phyloP scores from a whole-genome alignment of 1,139 yeast species.

The Lodderomyces beijingensis region DNA sequence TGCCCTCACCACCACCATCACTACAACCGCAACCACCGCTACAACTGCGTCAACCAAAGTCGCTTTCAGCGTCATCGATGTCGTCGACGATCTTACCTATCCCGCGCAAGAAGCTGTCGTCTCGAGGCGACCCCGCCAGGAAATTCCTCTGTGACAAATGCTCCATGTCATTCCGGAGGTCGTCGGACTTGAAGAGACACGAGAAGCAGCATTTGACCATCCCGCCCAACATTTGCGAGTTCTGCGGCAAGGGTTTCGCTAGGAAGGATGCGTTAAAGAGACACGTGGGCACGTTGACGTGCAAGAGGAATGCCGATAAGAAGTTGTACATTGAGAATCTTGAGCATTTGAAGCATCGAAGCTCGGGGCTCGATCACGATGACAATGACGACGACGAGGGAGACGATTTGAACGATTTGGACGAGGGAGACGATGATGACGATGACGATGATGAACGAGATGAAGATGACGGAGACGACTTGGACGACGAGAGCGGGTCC shows the following conservation, averaged over 20 bases:
- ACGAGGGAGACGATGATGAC: slow-evolving; percentile 5
- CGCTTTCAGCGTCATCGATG: slow-evolving; percentile 1
- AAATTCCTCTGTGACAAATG: slow-evolving; percentile 48
- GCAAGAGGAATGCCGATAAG: slow-evolving; percentile 61
- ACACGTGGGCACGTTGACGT: slow-evolving; percentile 67
- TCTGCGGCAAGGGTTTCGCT: slow-evolving; percentile 79
- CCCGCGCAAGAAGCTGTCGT: slow-evolving; percentile 1
- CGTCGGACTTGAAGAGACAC: slow-evolving; percentile 63
- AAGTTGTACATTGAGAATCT: slow-evolving; percentile 36
- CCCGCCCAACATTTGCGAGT: slow-evolving; percentile 66
- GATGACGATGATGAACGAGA: slow-evolving; percentile 5
- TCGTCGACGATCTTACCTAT: too few relatives aligned
- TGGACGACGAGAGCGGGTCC: slow-evolving; percentile 7
- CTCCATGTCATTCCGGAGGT: slow-evolving; percentile 53
- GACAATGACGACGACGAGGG: slow-evolving; percentile 1
- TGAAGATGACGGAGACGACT: slow-evolving; percentile 5
- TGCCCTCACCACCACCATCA: neutral
- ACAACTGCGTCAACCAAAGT: neutral
- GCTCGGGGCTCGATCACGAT: neutral
- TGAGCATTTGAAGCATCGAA: slow-evolving; percentile 17
- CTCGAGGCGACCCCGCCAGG: slow-evolving; percentile 18
- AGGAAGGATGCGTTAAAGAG: slow-evolving; percentile 75
- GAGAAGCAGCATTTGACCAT: slow-evolving; percentile 54
- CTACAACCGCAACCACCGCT: slow-evolving; percentile 7
- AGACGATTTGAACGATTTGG: slow-evolving; percentile 5